Percentiles rank a stretch among this genome's conserved stretches.
These are phyloP conservation scores for Aspergillus sp. DNA, from an alignment of 2,329 filamentous ascomycete genomes.

Conservation along the genomic window DNA sequence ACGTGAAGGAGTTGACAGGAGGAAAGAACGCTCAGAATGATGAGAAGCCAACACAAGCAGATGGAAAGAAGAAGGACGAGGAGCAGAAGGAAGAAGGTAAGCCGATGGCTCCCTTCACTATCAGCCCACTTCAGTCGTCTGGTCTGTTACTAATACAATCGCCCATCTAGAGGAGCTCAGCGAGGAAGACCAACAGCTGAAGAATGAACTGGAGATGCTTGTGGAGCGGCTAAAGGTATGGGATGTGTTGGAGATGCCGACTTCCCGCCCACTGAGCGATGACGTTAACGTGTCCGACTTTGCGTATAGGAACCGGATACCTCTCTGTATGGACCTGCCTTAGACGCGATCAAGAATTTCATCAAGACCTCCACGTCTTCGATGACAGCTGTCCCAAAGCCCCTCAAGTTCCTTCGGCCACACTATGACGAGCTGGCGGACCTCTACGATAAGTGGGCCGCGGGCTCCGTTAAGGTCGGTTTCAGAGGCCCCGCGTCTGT, in stretches of 20 bases:
- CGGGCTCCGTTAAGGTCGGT: conserved; percentile 75
- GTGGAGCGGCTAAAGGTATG: conserved; percentile 87
- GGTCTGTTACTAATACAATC: conserved; percentile 24
- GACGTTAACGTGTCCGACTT: conserved; percentile 24
- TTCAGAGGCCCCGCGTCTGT: background rate
- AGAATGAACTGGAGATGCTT: conserved; percentile 96
- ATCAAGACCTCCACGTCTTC: conserved; percentile 99
- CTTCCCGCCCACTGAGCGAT: conserved; percentile 14
- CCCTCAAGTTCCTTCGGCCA: conserved; percentile 93
- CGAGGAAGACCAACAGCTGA: conserved; percentile 97
- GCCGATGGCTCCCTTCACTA: conserved; percentile 18
- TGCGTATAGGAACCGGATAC: conserved; percentile 71
- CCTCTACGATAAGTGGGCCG: conserved; percentile 85
- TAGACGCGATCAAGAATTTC: conserved; percentile 95
- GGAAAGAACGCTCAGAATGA: conserved; percentile 59
- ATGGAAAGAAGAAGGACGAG: conserved; percentile 73
- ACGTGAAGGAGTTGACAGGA: conserved; percentile 59
- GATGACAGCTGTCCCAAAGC: conserved; percentile 98
- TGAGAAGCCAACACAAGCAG: conserved; percentile 62
- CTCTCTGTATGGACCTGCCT: conserved; percentile 82
- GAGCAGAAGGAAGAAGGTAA: conserved; percentile 58
- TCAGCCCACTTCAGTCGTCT: conserved; percentile 34
- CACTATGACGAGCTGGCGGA: conserved; percentile 89
- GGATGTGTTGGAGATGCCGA: conserved; percentile 6
- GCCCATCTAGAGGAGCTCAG: conserved; percentile 76